These are phyloP conservation scores for Quercus mongolica DNA, from an alignment of 306 rosid genomes.

Conservation along the genomic window DNA sequence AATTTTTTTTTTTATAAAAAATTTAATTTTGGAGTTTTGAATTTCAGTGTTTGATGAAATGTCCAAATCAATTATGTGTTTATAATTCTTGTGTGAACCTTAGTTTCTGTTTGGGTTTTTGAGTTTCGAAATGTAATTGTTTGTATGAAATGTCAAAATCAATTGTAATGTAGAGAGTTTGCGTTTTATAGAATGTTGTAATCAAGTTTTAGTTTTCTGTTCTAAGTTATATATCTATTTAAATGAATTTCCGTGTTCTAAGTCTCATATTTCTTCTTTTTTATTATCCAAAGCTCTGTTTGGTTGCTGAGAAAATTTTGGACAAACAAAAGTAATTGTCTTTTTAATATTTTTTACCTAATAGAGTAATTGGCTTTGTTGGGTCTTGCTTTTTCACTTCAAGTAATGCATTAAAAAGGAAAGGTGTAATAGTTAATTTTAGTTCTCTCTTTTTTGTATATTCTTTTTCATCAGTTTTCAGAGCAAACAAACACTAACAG, in stretches of 20 bases:
- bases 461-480: not conserved
- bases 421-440: too few relatives aligned
- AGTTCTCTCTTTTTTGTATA: not conserved
- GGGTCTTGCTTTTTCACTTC: not conserved
- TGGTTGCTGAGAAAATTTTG: constrained; percentile 17
- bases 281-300: not conserved
- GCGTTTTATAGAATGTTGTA: constrained; percentile 5
- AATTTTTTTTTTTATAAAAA: accelerated
- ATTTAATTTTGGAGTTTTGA: constrained; percentile 7
- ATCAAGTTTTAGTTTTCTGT: not conserved
- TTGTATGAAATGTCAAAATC: not conserved
- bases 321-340: not conserved
- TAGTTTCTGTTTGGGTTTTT: not conserved
- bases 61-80: constrained; percentile 23
- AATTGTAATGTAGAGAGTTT: constrained; percentile 2
- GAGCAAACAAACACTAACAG: not conserved
- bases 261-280: not conserved
- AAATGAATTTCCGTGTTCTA: not conserved
- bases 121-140: not conserved
- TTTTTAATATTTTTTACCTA: not conserved
- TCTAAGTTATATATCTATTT: not conserved
- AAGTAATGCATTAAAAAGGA: not conserved
- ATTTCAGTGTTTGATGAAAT: constrained; percentile 16
- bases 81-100: not conserved
- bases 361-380: not conserved